Percentiles rank a stretch among this genome's conserved stretches.
Conservation (phyloP, 1,284 basidiomycete species). For the Hymenochaete sp. region DNA sequence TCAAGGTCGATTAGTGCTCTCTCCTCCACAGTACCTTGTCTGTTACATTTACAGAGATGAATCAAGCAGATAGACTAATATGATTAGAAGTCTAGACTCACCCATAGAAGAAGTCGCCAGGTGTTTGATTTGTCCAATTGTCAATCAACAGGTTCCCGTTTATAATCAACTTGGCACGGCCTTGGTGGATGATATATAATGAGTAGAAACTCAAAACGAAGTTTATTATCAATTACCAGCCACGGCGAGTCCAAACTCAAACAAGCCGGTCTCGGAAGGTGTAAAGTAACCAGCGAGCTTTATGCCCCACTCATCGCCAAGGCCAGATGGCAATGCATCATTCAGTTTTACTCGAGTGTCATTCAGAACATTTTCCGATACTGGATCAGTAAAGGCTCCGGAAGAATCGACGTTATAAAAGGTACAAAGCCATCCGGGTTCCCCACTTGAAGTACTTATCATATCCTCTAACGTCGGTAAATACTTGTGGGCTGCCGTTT, state of each 20-base stretch:
- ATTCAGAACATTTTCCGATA: conserved; percentile 42
- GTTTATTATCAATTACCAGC: conserved; percentile 31
- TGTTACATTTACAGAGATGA: conserved; percentile 18
- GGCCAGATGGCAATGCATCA: conserved; percentile 49
- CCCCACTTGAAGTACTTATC: conserved; percentile 39
- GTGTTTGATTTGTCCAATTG: conserved; percentile 60
- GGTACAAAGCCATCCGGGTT: conserved; percentile 52
- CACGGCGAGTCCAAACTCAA: conserved; percentile 49
- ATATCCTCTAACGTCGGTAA: conserved; percentile 50
- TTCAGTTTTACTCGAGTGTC: conserved; percentile 61
- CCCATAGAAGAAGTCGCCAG: conserved; percentile 63
- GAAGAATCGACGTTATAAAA: conserved; percentile 48
- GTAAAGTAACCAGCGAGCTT: conserved; percentile 39
- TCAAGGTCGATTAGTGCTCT: conserved; percentile 38
- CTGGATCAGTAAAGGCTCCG: conserved; percentile 33
- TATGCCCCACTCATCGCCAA: conserved; percentile 43
- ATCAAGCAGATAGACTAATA: not conserved
- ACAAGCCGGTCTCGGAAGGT: conserved; percentile 34
- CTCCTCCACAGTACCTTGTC: conserved; percentile 57
- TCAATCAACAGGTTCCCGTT: conserved; percentile 54
- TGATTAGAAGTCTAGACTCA: conserved; percentile 23
- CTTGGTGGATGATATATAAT: conserved; percentile 20
- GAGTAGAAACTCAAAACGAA: not conserved
- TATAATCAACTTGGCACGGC: conserved; percentile 55
- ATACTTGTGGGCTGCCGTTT: conserved; percentile 47